Percentiles rank a stretch among this genome's conserved stretches.
Evolutionary conservation across 2,329 filamentous ascomycete species (phyloP).

Genomic region (Stachybotrys elegans): DNA sequence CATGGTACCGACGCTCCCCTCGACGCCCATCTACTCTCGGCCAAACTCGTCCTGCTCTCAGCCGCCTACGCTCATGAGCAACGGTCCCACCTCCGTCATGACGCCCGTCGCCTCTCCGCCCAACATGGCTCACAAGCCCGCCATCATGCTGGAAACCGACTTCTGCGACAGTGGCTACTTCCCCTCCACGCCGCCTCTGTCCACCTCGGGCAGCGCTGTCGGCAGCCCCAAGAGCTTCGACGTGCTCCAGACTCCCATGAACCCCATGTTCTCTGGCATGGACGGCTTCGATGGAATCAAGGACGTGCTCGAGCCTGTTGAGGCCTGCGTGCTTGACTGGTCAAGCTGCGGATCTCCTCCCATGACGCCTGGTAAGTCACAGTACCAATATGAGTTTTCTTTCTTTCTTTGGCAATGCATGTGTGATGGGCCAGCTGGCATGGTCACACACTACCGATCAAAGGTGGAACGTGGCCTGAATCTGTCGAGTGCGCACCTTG

Average conservation of each 20-base stretch:
- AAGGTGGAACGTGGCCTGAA: too few relatives aligned
- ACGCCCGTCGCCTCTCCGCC: slow-evolving; percentile 75
- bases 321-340: slow-evolving; percentile 76
- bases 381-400: too few relatives aligned
- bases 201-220: slow-evolving; percentile 75
- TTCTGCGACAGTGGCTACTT: slow-evolving; percentile 66
- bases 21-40: slow-evolving; percentile 59
- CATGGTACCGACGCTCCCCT: slow-evolving; percentile 52
- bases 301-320: slow-evolving; percentile 65
- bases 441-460: too few relatives aligned
- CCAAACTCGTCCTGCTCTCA: slow-evolving; percentile 63
- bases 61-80: slow-evolving; percentile 50
- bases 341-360: slow-evolving; percentile 73
- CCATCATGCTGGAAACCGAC: slow-evolving; percentile 75
- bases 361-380: slow-evolving; percentile 81
- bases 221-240: slow-evolving; percentile 81
- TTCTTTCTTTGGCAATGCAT: too few relatives aligned
- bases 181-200: slow-evolving; percentile 83
- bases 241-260: slow-evolving; percentile 75
- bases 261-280: slow-evolving; percentile 70
- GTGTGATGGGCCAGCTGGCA: too few relatives aligned
- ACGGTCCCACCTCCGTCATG: slow-evolving; percentile 57
- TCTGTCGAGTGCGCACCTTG: too few relatives aligned
- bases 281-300: slow-evolving; percentile 62
- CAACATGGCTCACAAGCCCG: slow-evolving; percentile 68